These are phyloP conservation scores for Phytophthora syringae DNA, from an alignment of 352 stramenopile species.

Conservation along the genomic window DNA sequence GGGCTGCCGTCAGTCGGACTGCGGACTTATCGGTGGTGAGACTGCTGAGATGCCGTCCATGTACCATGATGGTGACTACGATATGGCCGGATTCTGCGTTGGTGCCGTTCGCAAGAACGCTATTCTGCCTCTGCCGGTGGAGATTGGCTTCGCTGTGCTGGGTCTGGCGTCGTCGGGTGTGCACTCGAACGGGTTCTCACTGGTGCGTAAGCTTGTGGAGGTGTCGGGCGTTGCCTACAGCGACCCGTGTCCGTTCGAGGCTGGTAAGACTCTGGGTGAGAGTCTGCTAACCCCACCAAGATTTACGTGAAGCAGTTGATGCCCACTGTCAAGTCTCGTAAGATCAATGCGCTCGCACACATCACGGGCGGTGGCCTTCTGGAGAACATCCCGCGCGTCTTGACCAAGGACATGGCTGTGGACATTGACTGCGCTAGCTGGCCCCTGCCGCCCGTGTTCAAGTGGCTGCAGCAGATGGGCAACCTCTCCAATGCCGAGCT, in stretches of 20 bases:
- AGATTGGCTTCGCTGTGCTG: conserved; percentile 93
- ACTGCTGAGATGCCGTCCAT: conserved; percentile 99
- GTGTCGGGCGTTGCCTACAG: conserved; percentile 87
- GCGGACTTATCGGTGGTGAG: conserved; percentile 96
- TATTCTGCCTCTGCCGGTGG: conserved; percentile 89
- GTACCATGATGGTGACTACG: conserved; percentile 98
- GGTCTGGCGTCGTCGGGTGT: conserved; percentile 96
- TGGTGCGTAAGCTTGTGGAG: conserved; percentile 97
- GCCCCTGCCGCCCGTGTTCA: conserved; percentile 96
- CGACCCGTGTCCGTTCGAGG: conserved; percentile 78
- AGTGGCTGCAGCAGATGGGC: conserved; percentile 95
- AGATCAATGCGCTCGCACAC: conserved; percentile 95
- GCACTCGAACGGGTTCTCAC: conserved; percentile 99
- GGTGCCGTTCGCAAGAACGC: conserved; percentile 93
- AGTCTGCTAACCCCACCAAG: conserved; percentile 97
- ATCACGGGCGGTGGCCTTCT: conserved; percentile 98
- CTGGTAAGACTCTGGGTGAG: conserved; percentile 91
- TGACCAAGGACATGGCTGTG: conserved; percentile 92
- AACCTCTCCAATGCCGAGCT: conserved; percentile 96
- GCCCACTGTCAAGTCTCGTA: conserved; percentile 73
- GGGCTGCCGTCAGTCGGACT: conserved; percentile 95
- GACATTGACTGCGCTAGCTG: conserved; percentile 93
- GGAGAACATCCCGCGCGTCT: conserved; percentile 98
- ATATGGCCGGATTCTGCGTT: conserved; percentile 98
- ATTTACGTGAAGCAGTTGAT: conserved; percentile 97